Evolutionary conservation across 2,329 filamentous ascomycete species (phyloP).

Genomic region (Talaromyces sp.): DNA sequence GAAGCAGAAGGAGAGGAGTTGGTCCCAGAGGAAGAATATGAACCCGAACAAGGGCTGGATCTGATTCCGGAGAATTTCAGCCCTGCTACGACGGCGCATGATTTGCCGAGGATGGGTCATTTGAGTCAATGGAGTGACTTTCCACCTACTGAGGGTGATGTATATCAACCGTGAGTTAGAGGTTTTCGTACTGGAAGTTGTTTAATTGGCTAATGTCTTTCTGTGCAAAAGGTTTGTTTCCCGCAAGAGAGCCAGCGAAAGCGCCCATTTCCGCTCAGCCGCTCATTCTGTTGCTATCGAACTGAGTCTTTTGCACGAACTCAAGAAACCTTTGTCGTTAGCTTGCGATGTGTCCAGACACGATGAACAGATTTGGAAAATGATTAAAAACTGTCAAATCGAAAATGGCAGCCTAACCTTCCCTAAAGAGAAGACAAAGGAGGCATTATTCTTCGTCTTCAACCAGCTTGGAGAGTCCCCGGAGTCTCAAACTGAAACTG

Average conservation of each 20-base stretch:
- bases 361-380: conserved; percentile 28
- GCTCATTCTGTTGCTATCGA: conserved; percentile 59
- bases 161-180: conserved; percentile 41
- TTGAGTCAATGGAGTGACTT: conserved; percentile 40
- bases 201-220: neutral
- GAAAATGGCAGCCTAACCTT: conserved; percentile 31
- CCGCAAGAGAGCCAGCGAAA: conserved; percentile 33
- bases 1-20: neutral
- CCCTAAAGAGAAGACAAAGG: conserved; percentile 29
- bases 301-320: conserved; percentile 48
- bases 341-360: conserved; percentile 35
- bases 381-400: conserved; percentile 34
- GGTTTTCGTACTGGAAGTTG: neutral
- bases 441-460: conserved; percentile 35
- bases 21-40: conserved; percentile 9
- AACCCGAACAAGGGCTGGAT: conserved; percentile 12
- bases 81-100: conserved; percentile 50
- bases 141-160: conserved; percentile 36
- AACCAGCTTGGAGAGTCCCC: conserved; percentile 30
- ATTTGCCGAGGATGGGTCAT: conserved; percentile 54
- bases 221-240: conserved; percentile 33
- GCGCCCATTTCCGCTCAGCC: conserved; percentile 37
- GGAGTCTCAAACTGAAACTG: conserved; percentile 9
- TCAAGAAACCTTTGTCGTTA: conserved; percentile 37
- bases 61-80: conserved; percentile 37